These are phyloP conservation scores for Teunomyces atbi DNA, from an alignment of 805 yeast species.

Conservation along the genomic window DNA sequence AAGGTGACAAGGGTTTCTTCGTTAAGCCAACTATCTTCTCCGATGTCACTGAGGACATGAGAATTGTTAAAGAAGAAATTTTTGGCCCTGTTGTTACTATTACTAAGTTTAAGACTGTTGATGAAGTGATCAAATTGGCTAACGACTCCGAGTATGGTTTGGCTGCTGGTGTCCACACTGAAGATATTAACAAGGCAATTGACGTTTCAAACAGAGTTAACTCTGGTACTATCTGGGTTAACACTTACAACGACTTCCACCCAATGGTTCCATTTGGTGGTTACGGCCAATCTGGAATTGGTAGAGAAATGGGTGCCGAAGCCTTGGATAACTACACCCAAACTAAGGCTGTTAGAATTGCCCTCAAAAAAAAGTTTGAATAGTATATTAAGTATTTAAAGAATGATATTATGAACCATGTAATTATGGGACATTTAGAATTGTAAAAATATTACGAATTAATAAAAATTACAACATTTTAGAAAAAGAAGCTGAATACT, in stretches of 20 bases:
- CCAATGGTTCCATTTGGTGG: constrained; percentile 92
- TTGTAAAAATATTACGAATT: not conserved
- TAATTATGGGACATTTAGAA: not conserved
- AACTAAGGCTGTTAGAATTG: constrained; percentile 77
- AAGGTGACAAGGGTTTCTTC: constrained; percentile 68
- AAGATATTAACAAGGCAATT: constrained; percentile 69
- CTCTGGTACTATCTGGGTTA: constrained; percentile 91
- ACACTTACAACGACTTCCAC: constrained; percentile 87
- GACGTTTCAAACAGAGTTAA: constrained; percentile 70
- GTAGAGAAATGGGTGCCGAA: constrained; percentile 90
- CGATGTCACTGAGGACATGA: constrained; percentile 71
- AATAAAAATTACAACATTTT: not conserved
- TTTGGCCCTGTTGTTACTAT: constrained; percentile 92
- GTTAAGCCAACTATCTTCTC: constrained; percentile 83
- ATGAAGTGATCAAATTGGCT: constrained; percentile 75
- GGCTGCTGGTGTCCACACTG: constrained; percentile 89
- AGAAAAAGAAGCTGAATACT: too few relatives aligned
- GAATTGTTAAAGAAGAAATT: constrained; percentile 83
- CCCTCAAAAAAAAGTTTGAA: constrained; percentile 11
- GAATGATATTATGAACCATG: not conserved
- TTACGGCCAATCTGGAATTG: constrained; percentile 85
- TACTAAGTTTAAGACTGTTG: constrained; percentile 76
- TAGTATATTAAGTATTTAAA: not conserved
- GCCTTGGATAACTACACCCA: constrained; percentile 85
- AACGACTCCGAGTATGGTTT: constrained; percentile 83